Percentiles rank a stretch among this genome's conserved stretches.
phyloP scores from a whole-genome alignment of 257 asterid species.

The Cynanchum wilfordii region DNA sequence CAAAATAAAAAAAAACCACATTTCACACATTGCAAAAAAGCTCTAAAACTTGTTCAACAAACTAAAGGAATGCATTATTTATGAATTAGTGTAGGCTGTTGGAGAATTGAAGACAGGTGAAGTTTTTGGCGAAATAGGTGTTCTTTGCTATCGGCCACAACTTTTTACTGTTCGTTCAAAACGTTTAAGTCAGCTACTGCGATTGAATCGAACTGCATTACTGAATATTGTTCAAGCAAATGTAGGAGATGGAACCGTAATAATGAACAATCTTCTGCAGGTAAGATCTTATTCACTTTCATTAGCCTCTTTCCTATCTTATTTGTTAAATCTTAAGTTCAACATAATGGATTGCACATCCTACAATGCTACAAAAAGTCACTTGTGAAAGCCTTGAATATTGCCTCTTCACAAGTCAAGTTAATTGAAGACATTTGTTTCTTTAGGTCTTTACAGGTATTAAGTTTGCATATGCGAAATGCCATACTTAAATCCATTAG shows the following conservation, averaged over 20 bases:
- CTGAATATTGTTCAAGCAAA: slow-evolving; percentile 69
- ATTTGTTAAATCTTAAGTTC: background rate
- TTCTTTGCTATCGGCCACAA: slow-evolving; percentile 79
- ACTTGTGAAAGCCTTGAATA: background rate
- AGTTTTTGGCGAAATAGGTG: slow-evolving; percentile 71
- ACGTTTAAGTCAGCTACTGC: slow-evolving; percentile 68
- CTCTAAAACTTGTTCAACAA: background rate
- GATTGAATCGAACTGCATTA: slow-evolving; percentile 62
- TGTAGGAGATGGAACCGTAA: slow-evolving; percentile 75
- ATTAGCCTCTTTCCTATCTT: background rate
- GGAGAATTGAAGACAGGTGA: slow-evolving; percentile 58
- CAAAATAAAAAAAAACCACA: background rate
- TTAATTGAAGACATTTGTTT: background rate
- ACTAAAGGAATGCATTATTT: background rate
- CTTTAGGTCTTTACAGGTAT: background rate
- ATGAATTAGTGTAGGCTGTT: slow-evolving; percentile 30
- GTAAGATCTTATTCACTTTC: slow-evolving; percentile 21
- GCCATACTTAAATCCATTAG: background rate
- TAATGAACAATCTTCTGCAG: slow-evolving; percentile 81
- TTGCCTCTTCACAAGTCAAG: background rate
- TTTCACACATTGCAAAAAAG: background rate
- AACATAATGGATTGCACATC: background rate
- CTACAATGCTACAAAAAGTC: background rate
- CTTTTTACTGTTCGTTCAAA: slow-evolving; percentile 64
- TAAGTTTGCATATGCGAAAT: background rate